These are phyloP conservation scores for Triticum dicoccoides DNA, from an alignment of 176 grass and related monocot species.

Conservation along the genomic window DNA sequence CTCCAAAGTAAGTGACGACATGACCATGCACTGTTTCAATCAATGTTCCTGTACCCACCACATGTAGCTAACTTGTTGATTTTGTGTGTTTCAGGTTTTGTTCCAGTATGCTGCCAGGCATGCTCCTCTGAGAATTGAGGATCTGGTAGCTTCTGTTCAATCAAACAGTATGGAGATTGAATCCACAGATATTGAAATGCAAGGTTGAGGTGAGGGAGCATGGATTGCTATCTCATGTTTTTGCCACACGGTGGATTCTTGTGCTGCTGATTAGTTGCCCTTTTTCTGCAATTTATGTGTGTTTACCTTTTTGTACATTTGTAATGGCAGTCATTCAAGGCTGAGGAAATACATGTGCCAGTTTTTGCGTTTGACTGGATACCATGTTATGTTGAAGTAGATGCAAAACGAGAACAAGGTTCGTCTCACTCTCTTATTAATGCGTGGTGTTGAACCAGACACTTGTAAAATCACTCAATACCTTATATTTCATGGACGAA, in stretches of 20 bases:
- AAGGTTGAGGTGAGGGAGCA: slow-evolving; percentile 31
- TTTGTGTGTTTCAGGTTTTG: slow-evolving; percentile 59
- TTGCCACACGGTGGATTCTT: not conserved
- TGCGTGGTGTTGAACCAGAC: not conserved
- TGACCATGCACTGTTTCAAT: slow-evolving; percentile 15
- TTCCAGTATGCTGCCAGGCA: slow-evolving; percentile 91
- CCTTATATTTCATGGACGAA: not conserved
- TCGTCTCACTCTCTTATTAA: not conserved
- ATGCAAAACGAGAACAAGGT: slow-evolving; percentile 26
- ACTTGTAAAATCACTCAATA: not conserved
- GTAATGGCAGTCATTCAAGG: not conserved
- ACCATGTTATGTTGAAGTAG: not conserved
- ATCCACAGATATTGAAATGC: slow-evolving; percentile 83
- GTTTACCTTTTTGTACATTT: not conserved
- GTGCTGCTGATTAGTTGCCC: not conserved
- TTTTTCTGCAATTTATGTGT: not conserved
- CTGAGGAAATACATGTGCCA: not conserved
- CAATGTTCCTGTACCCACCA: not conserved
- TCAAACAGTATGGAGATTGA: slow-evolving; percentile 49
- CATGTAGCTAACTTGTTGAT: not conserved
- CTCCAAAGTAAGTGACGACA: slow-evolving; percentile 71
- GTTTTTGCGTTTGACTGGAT: not conserved
- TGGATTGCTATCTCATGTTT: not conserved
- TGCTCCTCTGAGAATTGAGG: slow-evolving; percentile 73
- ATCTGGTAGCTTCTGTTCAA: slow-evolving; percentile 63